A percentile compares a stretch with the other conserved stretches of the same genome.
Conservation (phyloP, 2,329 filamentous ascomycete species). For the Alternaria brassicicola region DNA sequence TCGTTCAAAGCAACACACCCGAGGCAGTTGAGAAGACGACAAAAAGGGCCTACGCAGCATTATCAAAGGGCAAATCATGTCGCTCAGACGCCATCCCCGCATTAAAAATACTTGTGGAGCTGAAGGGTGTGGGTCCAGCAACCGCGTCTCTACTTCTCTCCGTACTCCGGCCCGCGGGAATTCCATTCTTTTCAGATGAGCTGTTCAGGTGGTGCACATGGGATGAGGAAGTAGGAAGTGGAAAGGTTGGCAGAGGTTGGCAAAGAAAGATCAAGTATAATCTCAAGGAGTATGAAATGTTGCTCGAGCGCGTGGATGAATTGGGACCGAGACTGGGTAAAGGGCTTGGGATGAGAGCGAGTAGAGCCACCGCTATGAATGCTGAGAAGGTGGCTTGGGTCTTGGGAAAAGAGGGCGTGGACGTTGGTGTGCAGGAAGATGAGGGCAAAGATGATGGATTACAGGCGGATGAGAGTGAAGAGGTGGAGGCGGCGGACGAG, state of each 20-base stretch:
- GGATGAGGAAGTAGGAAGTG: conserved; percentile 41
- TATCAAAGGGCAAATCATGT: not conserved
- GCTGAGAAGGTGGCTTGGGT: conserved; percentile 19
- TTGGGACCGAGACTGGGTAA: conserved; percentile 32
- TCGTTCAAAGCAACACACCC: conserved; percentile 65
- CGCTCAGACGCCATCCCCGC: conserved; percentile 36
- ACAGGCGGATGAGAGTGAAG: not conserved
- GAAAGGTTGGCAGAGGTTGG: conserved; percentile 52
- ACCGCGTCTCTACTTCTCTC: conserved; percentile 77
- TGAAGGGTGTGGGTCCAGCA: conserved; percentile 80
- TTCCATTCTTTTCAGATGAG: conserved; percentile 83
- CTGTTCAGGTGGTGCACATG: conserved; percentile 74
- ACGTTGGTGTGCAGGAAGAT: conserved; percentile 5
- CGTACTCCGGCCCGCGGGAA: conserved; percentile 63
- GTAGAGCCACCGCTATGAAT: conserved; percentile 18
- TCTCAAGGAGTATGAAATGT: conserved; percentile 67
- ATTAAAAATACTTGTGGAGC: conserved; percentile 61
- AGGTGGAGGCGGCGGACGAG: not conserved
- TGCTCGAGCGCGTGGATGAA: conserved; percentile 52
- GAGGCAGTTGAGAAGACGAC: conserved; percentile 57
- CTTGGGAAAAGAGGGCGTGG: conserved; percentile 6
- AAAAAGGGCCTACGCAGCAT: conserved; percentile 55
- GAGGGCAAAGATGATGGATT: not conserved
- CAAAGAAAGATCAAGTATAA: conserved; percentile 69
- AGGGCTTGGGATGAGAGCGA: conserved; percentile 56